Base-by-base conservation (phyloP, 257 asterid genomes). In the Solanum lycopersicoides region DNA sequence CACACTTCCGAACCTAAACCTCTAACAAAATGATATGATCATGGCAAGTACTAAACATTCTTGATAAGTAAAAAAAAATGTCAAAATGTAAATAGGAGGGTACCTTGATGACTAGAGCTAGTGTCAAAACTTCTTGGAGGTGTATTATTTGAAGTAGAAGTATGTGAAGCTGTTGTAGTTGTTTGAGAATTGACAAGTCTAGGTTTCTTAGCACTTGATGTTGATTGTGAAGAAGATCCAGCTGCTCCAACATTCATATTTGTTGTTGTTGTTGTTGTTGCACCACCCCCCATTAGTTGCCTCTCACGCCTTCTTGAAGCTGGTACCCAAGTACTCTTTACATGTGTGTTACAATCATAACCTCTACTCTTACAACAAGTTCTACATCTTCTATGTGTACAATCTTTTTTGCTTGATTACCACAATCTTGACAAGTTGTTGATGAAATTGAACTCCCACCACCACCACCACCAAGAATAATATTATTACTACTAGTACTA, bases 291-390 rank as follows among this genome's bases (percentile, higher is more conserved):
- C 90, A 91, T 85, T 21, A 88, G 89, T 88, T 92, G 97, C 14
- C 97, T 90, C 85, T 95, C 98, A 35, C 97, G 96, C 89, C 98
- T 94, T 86, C 98, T 94, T 0, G 95, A 89, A 4, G 95, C 97
- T 3, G 95, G 95, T 12, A 94, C 95, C 97, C 97, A 94, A 9
- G 97, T 94, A 91, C 97, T 94, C 56, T 91, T 94, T 12, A 94
- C 89, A 87, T 94, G 97, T 1, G 97, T 94, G 1, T 91, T 20
- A 63, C 97, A 94, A 37, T 92, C 92, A 59, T 88, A 91, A 7
- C 96, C 97, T 83, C 97, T 76, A 71, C 95, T 94, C 74, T 91
- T 92, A 20, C 97, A 94, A 28, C 97, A 94, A 20, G 97, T 91
- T 50, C 97, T 87, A 34, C 97, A 94, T 20, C 97, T 77, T 4